Evolutionary conservation across 1,284 basidiomycete species (phyloP).

Genomic region (Peniophora sp.): DNA sequence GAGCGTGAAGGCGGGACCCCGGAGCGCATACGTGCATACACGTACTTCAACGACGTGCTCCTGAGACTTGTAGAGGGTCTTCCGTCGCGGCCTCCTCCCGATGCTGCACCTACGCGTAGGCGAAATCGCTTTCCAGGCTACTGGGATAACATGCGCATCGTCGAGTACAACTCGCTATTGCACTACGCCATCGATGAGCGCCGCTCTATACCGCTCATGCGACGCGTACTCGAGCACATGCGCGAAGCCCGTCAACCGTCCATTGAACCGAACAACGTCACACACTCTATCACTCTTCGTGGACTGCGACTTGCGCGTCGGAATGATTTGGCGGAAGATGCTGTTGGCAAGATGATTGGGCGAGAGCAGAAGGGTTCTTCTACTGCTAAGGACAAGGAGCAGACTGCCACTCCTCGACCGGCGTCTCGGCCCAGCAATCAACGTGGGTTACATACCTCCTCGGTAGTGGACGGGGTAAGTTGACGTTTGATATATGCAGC

Average conservation of each 20-base stretch:
- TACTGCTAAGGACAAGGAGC: slow-evolving; percentile 3
- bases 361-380: too few relatives aligned
- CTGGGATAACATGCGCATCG: slow-evolving; percentile 24
- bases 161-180: slow-evolving; percentile 54
- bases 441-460: too few relatives aligned
- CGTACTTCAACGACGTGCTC: slow-evolving; percentile 53
- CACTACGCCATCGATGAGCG: slow-evolving; percentile 58
- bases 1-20: slow-evolving; percentile 19
- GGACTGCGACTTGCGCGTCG: slow-evolving; percentile 45
- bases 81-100: neutral
- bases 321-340: slow-evolving; percentile 30
- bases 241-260: slow-evolving; percentile 27
- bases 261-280: slow-evolving; percentile 36
- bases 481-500: too few relatives aligned
- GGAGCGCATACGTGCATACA: slow-evolving; percentile 32
- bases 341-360: slow-evolving; percentile 13
- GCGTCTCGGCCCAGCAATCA: too few relatives aligned
- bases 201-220: slow-evolving; percentile 39
- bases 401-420: neutral
- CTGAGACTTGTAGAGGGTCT: slow-evolving; percentile 30
- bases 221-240: slow-evolving; percentile 49
- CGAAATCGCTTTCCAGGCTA: too few relatives aligned
- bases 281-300: slow-evolving; percentile 52
- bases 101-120: too few relatives aligned
- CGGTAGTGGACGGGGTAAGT: too few relatives aligned